phyloP scores from a whole-genome alignment of 768 basidiomycete species.

The Russula compacta region DNA sequence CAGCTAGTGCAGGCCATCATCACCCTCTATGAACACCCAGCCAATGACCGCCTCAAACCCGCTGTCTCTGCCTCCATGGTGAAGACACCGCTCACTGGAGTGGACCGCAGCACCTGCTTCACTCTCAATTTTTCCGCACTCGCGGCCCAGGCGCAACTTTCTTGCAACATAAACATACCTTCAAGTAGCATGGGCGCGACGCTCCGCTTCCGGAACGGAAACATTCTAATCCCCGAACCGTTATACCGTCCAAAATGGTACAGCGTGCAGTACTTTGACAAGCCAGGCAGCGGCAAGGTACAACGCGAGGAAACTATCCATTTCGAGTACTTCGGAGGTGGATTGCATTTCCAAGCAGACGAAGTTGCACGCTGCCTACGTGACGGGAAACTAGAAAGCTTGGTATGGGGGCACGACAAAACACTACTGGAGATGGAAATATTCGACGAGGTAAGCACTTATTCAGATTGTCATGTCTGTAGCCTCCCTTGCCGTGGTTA shows the following conservation, averaged over 20 bases:
- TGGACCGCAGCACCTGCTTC: conserved; percentile 60
- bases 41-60: conserved; percentile 53
- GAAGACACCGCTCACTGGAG: conserved; percentile 70
- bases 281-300: conserved; percentile 23
- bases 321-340: conserved; percentile 31
- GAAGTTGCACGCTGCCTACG: conserved; percentile 74
- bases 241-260: conserved; percentile 47
- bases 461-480: neutral
- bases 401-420: conserved; percentile 71
- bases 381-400: conserved; percentile 62
- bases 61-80: conserved; percentile 64
- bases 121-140: conserved; percentile 61
- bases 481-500: neutral
- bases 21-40: conserved; percentile 50
- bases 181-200: conserved; percentile 43
- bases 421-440: conserved; percentile 74
- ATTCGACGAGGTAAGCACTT: conserved; percentile 63
- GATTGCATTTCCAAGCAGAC: conserved; percentile 83
- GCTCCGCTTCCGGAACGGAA: conserved; percentile 66
- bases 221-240: conserved; percentile 44
- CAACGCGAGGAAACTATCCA: conserved; percentile 48
- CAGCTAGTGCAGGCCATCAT: conserved; percentile 53
- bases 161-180: conserved; percentile 47
- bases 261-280: conserved; percentile 48
- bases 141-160: conserved; percentile 49